Base-by-base conservation (phyloP, 306 rosid genomes). In the Coriaria nepalensis region DNA sequence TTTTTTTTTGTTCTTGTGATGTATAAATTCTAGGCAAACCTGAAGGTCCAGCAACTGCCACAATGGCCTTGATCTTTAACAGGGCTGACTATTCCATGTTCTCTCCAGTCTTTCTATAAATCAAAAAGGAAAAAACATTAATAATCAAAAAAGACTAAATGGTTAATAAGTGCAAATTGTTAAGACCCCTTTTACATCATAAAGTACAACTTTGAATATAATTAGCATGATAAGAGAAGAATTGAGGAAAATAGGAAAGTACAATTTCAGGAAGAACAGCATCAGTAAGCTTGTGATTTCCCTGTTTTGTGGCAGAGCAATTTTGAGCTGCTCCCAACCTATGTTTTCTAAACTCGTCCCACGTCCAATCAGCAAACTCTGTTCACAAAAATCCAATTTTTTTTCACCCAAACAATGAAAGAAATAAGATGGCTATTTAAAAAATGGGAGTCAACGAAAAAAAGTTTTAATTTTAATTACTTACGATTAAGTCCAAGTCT, bases 291-390 rank as follows among this genome's bases (percentile, higher is more conserved):
- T 66, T 71, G 74, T 85, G 83, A 60, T 55, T 77, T 43, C 98
- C 98, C 44, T 77, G 71, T 8, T 50, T 56, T 33, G 95, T 90
- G 44, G 98, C 98, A 57, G 98, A 90, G 73, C 98, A 90, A 62
- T 90, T 79, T 58, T 90, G 98, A 49, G 94, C 87, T 60, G 87
- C 98, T 45, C 94, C 95, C 41, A 90, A 68, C 60, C 82, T 77
- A 35, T 79, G 81, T 14, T 48, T 68, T 29, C 29, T 53, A 61
- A 90, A 90, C 77, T 90, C 95, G 50, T 79, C 92, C 98, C 98
- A 90, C 37, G 85, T 79, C 98, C 84, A 81, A 64, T 90, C 94
- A 62, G 94, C 76, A 63, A 81, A 90, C 10, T 69, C 97, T 90
- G 73, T 45, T 38, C 37, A 33, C 48, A 44, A 43, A 36, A 33